Base-by-base conservation (phyloP, 2,329 filamentous ascomycete species). In the Pestalotiopsis fici region DNA sequence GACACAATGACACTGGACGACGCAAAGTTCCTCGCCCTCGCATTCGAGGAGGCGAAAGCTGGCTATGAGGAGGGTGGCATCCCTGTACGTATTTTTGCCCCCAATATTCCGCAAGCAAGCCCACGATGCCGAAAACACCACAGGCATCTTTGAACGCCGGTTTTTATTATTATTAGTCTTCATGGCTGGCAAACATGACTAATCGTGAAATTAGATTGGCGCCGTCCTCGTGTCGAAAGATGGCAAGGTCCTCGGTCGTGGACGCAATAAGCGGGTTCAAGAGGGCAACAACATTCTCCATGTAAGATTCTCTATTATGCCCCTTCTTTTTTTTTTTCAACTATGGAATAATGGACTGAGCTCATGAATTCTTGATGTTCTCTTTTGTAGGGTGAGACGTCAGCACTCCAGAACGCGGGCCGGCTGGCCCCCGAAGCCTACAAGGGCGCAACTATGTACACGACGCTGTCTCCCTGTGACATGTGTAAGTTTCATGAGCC, bases 381-480 rank as follows among this genome's bases (percentile, higher is more conserved):
- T 60, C 18, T 25, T 23, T 21, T 21, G 21, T 71, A 94, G 91
- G 92, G 88, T 70, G 92, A 95, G 78, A 94, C 91, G 23, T 89
- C 91, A 21, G 88, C 91, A n/a, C 84, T 95, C 50, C 90, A 92
- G 76, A 90, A 91, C 78, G 91, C 91, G 0, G 92, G 92, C 59
- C 88, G 92, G 50, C 85, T 93, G 25, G 89, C 90, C 37, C 91
- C 91, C 18, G 87, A 87, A 1, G 86, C 86, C 5, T 94, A 94
- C 78, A 85, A 85, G 71, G 90, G 89, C 35, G 87, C 90, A 43
- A 94, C 91, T n/a, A 94, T 95, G 91, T 95, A 93, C 80, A 95
- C 92, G 2, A 94, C 92, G 0, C 82, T 95, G 6, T 93, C 90
- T 2, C 92, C 92, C 0, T 95, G 92, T 77, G 91, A 93, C 75